Base-by-base conservation (phyloP, 768 basidiomycete genomes). In the Russula dissimulans region DNA sequence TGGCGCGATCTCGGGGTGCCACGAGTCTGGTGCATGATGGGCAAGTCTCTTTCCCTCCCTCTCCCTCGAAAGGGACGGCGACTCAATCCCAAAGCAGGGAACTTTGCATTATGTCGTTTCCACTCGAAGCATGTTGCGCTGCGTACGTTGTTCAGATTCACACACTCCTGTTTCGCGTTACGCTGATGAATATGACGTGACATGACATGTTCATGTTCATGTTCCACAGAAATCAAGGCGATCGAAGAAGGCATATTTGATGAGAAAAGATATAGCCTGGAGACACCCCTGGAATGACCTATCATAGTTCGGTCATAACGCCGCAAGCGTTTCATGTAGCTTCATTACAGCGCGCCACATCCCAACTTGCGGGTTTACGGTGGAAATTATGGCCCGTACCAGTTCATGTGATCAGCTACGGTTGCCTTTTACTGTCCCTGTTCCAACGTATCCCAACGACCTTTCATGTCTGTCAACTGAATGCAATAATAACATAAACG, bases 91-190 rank as follows among this genome's bases (percentile, higher is more conserved):
- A 12, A n/a, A 36, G 9, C 58, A 80, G 79, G 82, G 12, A 85
- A 85, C 66, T 69, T 88, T 9, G 81, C 82, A 0, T 63, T 82
- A 62, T 81, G 79, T 59, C 76, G 86, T 0, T 87, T 86, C 77
- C 77, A 85, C 69, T 87, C 86, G 5, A 85, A 80, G 59, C 83
- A 83, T 65, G 53, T 87, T 41, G 85, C 83, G 0, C 73, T 86
- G 49, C 84, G 84, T 87, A 67, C 67, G 84, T 80, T 42, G 5
- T 26, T 8, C 10, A n/a, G 22, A 11, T 50, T 55, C 45, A 18
- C 44, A 53, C 31, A 38, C 32, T 2, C 22, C 1, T 41, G 12
- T 36, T 39, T 7, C 5, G 2, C 14, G 7, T 5, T n/a, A 3
- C 32, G 34, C 43, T 56, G n/a, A 47, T 22, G 17, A 38, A 26